Base-by-base conservation (phyloP, 305 asterid species). In the Stenogyne calaminthoides region DNA sequence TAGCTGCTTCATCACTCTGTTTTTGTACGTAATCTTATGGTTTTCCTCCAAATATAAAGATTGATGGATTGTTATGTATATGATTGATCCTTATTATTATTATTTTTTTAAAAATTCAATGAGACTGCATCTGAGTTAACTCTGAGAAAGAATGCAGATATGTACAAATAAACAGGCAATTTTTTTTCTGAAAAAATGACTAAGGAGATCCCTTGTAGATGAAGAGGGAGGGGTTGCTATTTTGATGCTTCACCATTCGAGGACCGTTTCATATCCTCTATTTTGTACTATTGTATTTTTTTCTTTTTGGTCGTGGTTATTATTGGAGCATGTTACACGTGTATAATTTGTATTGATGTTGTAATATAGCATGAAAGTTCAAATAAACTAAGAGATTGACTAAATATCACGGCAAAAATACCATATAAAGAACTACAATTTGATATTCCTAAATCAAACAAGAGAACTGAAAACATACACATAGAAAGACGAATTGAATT, bases 1-100 rank as follows among this genome's bases (percentile, higher is more conserved):
- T 59, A 78, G 47, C 85, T 74, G 88, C 91, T 89, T 83, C 91
- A 84, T 86, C 15, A 39, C 74, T 54, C 6, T 52, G 6, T 42
- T n/a, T 25, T 44, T 39, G 15, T 6, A 42, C n/a, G 15, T 54
- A 16, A 36, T 1, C 0, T 10, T 51, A 64, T n/a, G 69, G 29
- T 32, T 65, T 6, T 66, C 36, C 47, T 46, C 29, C 19, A 40
- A 8, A 59, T 5, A 39, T 11, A 32, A 1, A 40, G 19, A 60
- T 44, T 18, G 58, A 52, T 64, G 59, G 8, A 57, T 63, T 69
- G 16, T 18, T 2, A 9, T 20, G 29, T 16, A 15, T 37, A 16
- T 4, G 8, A 7, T 54, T 20, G 59, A 34, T 63, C 19, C 25
- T 68, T 52, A 47, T 14, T n/a, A n/a, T n/a, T n/a, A n/a, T n/a